phyloP scores from a whole-genome alignment of 1,284 basidiomycete genomes.

The Trametes versicolor region DNA sequence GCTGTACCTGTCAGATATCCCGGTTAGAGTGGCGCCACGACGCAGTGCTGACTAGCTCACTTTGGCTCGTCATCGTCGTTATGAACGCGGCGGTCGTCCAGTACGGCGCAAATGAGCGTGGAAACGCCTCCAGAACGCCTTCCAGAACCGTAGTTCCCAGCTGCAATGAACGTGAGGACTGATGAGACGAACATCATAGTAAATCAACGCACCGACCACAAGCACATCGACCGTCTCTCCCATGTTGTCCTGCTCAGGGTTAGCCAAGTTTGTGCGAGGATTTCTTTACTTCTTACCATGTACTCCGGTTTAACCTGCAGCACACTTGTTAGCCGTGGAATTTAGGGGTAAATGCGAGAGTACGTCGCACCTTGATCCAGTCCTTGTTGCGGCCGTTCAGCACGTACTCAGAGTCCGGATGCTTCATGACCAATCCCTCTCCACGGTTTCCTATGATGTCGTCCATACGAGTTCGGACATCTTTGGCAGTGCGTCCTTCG shows the following conservation, averaged over 20 bases:
- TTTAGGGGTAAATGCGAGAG: not conserved
- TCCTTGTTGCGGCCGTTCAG: conserved; percentile 87
- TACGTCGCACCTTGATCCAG: conserved; percentile 85
- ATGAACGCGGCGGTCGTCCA: conserved; percentile 68
- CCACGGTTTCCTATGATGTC: conserved; percentile 84
- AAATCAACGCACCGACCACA: conserved; percentile 72
- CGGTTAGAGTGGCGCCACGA: too few relatives aligned
- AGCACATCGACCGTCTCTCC: conserved; percentile 90
- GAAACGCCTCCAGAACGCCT: conserved; percentile 84
- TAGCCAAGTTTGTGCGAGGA: conserved; percentile 12
- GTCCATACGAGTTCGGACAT: conserved; percentile 83
- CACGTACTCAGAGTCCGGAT: conserved; percentile 80
- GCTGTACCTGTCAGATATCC: conserved; percentile 65
- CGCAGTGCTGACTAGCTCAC: conserved; percentile 50
- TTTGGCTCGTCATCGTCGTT: conserved; percentile 69
- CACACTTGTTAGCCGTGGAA: not conserved
- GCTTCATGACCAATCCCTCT: conserved; percentile 93
- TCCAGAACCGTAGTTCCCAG: conserved; percentile 78
- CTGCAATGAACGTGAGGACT: conserved; percentile 47
- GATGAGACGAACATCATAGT: not conserved
- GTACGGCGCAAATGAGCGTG: conserved; percentile 78
- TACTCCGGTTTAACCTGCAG: conserved; percentile 88
- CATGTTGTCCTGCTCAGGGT: conserved; percentile 76
- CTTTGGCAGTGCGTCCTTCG: conserved; percentile 79
- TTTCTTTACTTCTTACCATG: conserved; percentile 64